Evolutionary conservation across 345 rosid species (phyloP), one percentile per base, ranked within the genome.

Genomic region (Arabis alpina): DNA sequence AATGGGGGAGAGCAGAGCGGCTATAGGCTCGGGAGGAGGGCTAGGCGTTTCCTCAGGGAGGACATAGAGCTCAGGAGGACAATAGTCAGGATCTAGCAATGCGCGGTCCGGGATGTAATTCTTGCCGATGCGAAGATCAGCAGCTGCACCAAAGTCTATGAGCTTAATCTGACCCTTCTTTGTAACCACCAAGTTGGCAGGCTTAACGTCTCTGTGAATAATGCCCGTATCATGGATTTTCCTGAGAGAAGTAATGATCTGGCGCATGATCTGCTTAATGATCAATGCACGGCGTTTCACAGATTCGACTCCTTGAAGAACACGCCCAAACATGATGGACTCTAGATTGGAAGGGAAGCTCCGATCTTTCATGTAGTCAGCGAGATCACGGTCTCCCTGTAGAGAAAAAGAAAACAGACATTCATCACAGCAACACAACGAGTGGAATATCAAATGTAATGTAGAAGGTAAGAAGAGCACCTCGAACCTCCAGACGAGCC

Each of bases 401-500:
- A 52, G 36, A 40, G 1, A 19, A 0, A 15, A 16, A 11, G 14
- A n/a, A n/a, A n/a, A n/a, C n/a, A n/a, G n/a, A n/a, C 42, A 44
- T 32, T 23, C 48, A 40, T 28, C 42, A 54, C 8, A 25, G 12
- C 23, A 25, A 40, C 10, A 40, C 3, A 59, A 40, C 5, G 3
- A 30, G 40, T 36, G 4, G 7, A 36, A n/a, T 8, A 4, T 7
- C 12, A 34, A 49, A 50, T 6, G 2, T 1, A 4, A 2, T 0
- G 8, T 2, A n/a, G 0, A 19, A 19, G 41, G 48, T 2, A 14
- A 36, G 73, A 57, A 40, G 19, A 39, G 13, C 74, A 92, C 97
- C 97, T 94, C 99, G 75, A 89, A 94, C 82, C 84, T 94, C 99
- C 99, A 94, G 44, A 94, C 97, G 30, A 94, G 99, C 97, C 99